Percentiles rank a stretch among this genome's conserved stretches.
phyloP scores from a whole-genome alignment of 768 basidiomycete species.

The Clavulina sp. region DNA sequence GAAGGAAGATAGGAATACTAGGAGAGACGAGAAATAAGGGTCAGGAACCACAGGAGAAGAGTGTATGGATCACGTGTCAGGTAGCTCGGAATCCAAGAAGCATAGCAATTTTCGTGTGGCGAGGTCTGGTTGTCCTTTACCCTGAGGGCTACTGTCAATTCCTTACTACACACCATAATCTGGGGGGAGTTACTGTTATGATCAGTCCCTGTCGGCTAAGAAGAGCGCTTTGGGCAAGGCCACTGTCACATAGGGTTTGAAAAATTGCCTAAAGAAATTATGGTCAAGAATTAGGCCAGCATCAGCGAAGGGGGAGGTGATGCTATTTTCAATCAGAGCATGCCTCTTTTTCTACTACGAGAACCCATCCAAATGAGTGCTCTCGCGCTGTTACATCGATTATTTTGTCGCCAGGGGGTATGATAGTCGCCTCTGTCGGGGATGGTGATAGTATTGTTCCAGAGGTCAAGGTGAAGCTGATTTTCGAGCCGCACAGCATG shows the following conservation, averaged over 20 bases:
- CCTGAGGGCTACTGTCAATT: conserved; percentile 28
- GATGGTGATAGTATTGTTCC: not conserved
- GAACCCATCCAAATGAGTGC: conserved; percentile 50
- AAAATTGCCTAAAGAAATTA: conserved; percentile 64
- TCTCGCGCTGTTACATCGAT: conserved; percentile 43
- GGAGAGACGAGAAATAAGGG: not conserved
- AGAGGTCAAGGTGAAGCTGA: conserved; percentile 17
- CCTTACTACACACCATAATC: not conserved
- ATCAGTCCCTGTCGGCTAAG: conserved; percentile 47
- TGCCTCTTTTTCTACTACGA: conserved; percentile 91
- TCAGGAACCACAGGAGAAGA: not conserved
- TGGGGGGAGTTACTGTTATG: conserved; percentile 40
- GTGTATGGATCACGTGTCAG: conserved; percentile 30
- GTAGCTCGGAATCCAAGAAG: conserved; percentile 48
- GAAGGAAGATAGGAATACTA: conserved; percentile 58
- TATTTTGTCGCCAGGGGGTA: conserved; percentile 45
- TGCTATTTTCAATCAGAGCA: conserved; percentile 3
- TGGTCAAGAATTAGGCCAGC: not conserved
- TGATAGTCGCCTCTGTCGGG: not conserved
- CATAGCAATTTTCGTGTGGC: conserved; percentile 75
- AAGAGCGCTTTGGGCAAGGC: conserved; percentile 29
- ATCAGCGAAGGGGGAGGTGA: not conserved
- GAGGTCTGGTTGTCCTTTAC: conserved; percentile 93
- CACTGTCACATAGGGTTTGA: conserved; percentile 54
- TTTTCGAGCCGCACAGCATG: conserved; percentile 50